phyloP scores from a whole-genome alignment of 106 monocot genomes.

The Dioscorea zingiberensis region DNA sequence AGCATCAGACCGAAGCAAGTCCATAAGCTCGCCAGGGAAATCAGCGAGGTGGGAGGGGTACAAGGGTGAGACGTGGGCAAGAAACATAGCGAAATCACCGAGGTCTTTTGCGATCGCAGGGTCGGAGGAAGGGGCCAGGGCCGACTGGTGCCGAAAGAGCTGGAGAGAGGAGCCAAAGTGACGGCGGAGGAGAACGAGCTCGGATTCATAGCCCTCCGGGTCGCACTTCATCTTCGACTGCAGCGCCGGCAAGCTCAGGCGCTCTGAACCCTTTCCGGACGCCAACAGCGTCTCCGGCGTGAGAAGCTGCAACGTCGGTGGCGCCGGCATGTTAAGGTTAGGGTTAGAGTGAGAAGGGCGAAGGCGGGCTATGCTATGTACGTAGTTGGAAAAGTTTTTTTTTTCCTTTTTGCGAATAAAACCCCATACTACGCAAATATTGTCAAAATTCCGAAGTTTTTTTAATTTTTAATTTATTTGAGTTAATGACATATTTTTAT shows the following conservation, averaged over 20 bases:
- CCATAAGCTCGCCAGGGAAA: conserved; percentile 51
- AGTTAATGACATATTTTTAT: no score
- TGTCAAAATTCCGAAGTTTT: no score
- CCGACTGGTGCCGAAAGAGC: conserved; percentile 59
- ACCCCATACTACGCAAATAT: no score
- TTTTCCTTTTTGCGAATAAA: no score
- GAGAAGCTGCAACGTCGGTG: background rate
- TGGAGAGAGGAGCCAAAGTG: conserved; percentile 78
- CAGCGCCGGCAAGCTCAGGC: conserved; percentile 51
- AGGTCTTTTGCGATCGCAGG: conserved; percentile 60
- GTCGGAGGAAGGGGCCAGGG: conserved; percentile 42
- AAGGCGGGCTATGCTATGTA: no score
- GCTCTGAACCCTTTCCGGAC: conserved; percentile 37
- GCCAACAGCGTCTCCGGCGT: conserved; percentile 24
- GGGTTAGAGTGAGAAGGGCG: no score
- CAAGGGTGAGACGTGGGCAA: conserved; percentile 80
- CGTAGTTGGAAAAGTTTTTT: no score
- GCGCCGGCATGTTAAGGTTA: background rate
- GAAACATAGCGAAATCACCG: conserved; percentile 69
- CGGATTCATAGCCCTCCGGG: conserved; percentile 68
- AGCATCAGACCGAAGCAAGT: conserved; percentile 38
- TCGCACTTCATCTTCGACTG: conserved; percentile 97
- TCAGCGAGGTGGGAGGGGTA: conserved; percentile 42
- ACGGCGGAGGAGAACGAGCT: conserved; percentile 62
- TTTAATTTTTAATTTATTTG: no score